Percentiles rank a stretch among this genome's conserved stretches.
Conservation (phyloP, 139 green algal species). For the Microglena sp. region DNA sequence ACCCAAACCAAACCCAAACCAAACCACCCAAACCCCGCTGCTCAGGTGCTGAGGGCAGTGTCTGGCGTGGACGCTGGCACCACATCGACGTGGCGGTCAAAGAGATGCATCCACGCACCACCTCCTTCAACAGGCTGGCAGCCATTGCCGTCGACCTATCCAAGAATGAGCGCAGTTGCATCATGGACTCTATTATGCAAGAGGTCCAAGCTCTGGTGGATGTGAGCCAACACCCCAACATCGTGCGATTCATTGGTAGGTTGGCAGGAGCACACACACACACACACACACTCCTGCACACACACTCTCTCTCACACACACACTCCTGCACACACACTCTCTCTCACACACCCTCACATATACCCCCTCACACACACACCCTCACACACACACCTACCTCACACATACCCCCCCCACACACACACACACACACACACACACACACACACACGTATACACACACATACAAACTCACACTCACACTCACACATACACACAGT, state of each 20-base stretch:
- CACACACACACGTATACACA: no score
- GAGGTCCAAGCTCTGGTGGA: conserved; percentile 31
- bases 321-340: no score
- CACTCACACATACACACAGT: no score
- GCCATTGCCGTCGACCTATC: conserved; percentile 8
- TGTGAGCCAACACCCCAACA: conserved; percentile 31
- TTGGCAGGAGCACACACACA: neutral
- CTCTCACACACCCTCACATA: no score
- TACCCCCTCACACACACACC: no score
- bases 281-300: neutral
- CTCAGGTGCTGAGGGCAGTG: conserved; percentile 27
- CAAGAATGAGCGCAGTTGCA: neutral
- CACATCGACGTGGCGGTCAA: conserved; percentile 38
- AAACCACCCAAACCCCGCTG: neutral
- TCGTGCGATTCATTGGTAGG: conserved; percentile 39
- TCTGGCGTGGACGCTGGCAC: conserved; percentile 31
- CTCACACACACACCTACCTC: neutral
- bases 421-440: no score
- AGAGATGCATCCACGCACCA: conserved; percentile 24
- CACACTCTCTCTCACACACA: neutral
- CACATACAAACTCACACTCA: no score
- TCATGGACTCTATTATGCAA: conserved; percentile 19
- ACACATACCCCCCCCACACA: no score
- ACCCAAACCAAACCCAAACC: neutral
- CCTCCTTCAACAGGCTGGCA: conserved; percentile 7